Percentiles rank a stretch among this genome's conserved stretches.
phyloP scores from a whole-genome alignment of 2,329 filamentous ascomycete species.

The Pyrenochaeta sp. region DNA sequence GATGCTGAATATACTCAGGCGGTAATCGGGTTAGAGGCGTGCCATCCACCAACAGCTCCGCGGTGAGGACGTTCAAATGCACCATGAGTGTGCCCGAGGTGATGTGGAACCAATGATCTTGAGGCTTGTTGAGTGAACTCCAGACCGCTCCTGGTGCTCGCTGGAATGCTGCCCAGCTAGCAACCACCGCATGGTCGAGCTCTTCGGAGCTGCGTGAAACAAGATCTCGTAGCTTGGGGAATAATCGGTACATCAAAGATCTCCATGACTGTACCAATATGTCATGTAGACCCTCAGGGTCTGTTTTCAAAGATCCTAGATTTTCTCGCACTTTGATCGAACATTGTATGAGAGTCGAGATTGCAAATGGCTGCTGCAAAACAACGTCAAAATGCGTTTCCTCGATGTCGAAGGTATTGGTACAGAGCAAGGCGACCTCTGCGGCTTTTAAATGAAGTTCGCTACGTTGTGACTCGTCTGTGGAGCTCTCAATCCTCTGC shows the following conservation, averaged over 20 bases:
- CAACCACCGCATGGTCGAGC: slow-evolving; percentile 25
- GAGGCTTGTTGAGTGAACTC: slow-evolving; percentile 9
- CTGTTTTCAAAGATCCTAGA: background rate
- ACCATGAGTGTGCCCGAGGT: slow-evolving; percentile 15
- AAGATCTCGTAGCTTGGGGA: slow-evolving; percentile 8
- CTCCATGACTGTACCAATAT: slow-evolving; percentile 27
- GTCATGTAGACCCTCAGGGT: slow-evolving; percentile 5
- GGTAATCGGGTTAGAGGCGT: slow-evolving; percentile 60
- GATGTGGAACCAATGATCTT: slow-evolving; percentile 47
- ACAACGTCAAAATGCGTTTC: slow-evolving; percentile 32
- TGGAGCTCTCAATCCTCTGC: slow-evolving; percentile 21
- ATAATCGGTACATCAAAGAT: slow-evolving; percentile 23
- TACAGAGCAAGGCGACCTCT: slow-evolving; percentile 55
- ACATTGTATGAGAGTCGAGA: slow-evolving; percentile 27
- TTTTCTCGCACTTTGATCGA: slow-evolving; percentile 35
- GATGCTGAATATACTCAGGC: slow-evolving; percentile 52
- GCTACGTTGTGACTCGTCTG: slow-evolving; percentile 36
- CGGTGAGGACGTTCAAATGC: slow-evolving; percentile 62
- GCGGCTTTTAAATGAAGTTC: slow-evolving; percentile 46
- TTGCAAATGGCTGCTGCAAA: slow-evolving; percentile 28
- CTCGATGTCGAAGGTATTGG: slow-evolving; percentile 58
- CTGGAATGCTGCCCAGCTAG: slow-evolving; percentile 31
- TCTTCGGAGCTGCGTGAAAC: slow-evolving; percentile 11
- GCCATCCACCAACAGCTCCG: slow-evolving; percentile 63
- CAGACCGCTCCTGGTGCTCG: slow-evolving; percentile 11